Base-by-base conservation (phyloP, 139 green algal species). In the Chlamydomonas asymmetrica region DNA sequence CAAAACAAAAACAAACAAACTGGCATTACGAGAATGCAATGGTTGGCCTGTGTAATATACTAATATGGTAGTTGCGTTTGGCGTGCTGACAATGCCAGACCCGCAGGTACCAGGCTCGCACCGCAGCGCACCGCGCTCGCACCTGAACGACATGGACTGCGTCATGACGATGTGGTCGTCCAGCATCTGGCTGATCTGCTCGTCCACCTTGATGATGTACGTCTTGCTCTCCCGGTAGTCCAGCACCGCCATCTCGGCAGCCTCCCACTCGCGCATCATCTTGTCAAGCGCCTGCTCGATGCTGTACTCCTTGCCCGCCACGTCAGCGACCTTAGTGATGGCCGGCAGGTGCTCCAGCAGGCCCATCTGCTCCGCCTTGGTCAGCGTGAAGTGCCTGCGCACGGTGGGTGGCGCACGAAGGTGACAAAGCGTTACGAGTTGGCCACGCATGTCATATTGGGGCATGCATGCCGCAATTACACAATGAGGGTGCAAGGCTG, bases 101-200 rank as follows among this genome's bases (percentile, higher is more conserved):
- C n/a, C n/a, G n/a, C n/a, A n/a, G n/a, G n/a, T n/a, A n/a, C n/a
- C n/a, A n/a, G n/a, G n/a, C n/a, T n/a, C n/a, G n/a, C n/a, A n/a
- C n/a, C n/a, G n/a, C 8, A 9, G 52, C 52, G 22, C 8, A 20
- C 32, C 54, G 3, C 35, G 23, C n/a, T 3, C 66, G 22, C 66
- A 74, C 67, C 67, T 75, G 71, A 80, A 76, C 6, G 29, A 66
- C 78, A 85, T 87, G 50, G 66, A 83, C 79, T 94, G 90, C 63
- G 91, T 88, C 87, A 92, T 92, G 54, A 92, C 90, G 57, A 97
- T 94, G 77, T 94, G 88, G 71, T 97, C 92, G 65, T 97, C 92
- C 54, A 97, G 87, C 84, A 87, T 82, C 85, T 97, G 92, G 65
- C 79, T 80, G 41, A 94, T 54, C 25, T 71, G 48, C 70, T 97